Conservation (phyloP, 768 basidiomycete species). For the Suillus variegatus region DNA sequence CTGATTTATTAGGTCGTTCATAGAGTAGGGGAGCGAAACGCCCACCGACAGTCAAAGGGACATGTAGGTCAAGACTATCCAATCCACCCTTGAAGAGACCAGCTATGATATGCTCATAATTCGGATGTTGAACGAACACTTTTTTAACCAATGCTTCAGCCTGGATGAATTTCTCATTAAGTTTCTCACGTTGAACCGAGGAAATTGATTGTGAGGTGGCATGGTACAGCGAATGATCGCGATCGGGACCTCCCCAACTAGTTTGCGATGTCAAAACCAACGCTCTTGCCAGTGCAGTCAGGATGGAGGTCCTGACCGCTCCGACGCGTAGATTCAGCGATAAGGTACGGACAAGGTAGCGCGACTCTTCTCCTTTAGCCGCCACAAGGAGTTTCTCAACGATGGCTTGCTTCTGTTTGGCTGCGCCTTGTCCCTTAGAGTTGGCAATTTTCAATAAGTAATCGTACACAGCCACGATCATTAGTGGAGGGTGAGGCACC, state of each 20-base stretch:
- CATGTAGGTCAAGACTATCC: constrained; percentile 55
- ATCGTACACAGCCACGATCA: constrained; percentile 65
- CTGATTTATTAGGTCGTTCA: constrained; percentile 9
- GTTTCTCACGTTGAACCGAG: constrained; percentile 29
- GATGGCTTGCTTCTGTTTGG: constrained; percentile 72
- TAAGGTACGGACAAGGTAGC: constrained; percentile 77
- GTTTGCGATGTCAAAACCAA: constrained; percentile 59
- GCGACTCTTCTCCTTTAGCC: constrained; percentile 84
- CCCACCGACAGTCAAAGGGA: constrained; percentile 72
- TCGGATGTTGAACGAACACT: constrained; percentile 79
- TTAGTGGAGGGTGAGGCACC: constrained; percentile 67
- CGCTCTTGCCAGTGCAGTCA: constrained; percentile 79
- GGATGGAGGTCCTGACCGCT: constrained; percentile 80
- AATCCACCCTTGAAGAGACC: constrained; percentile 65
- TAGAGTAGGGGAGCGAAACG: constrained; percentile 12
- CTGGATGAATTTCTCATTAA: constrained; percentile 44
- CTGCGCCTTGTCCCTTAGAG: constrained; percentile 74
- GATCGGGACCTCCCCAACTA: constrained; percentile 20
- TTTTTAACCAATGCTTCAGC: constrained; percentile 70
- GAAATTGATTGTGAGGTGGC: constrained; percentile 24
- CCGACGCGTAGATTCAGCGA: constrained; percentile 82
- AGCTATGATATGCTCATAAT: constrained; percentile 67
- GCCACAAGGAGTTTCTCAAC: constrained; percentile 83
- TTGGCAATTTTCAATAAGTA: constrained; percentile 66
- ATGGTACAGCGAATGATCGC: constrained; percentile 29